A percentile compares a stretch with the other conserved stretches of the same genome.
Conservation (phyloP, 495 filamentous ascomycete species). For the Aspergillus leporis region DNA sequence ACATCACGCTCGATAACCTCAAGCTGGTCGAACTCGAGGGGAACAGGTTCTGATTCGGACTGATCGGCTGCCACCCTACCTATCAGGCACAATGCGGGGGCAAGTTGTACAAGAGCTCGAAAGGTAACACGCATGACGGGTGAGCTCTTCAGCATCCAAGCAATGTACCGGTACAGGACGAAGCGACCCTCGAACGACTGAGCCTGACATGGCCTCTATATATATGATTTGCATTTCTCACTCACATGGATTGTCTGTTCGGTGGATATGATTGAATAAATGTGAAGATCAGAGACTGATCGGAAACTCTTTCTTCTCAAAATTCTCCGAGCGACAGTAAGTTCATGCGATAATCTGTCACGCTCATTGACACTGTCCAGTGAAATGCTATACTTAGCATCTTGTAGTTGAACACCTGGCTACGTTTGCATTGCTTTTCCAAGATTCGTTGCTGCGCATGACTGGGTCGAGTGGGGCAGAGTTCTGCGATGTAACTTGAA, state of each 20-base stretch:
- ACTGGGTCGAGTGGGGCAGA: not conserved
- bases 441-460: not conserved
- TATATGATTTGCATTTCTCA: not conserved
- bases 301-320: not conserved
- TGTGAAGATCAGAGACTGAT: not conserved
- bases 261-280: not conserved
- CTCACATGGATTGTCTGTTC: not conserved
- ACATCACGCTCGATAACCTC: slow-evolving; percentile 31
- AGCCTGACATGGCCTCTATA: not conserved
- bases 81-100: not conserved
- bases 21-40: not conserved
- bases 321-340: not conserved
- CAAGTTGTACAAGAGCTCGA: not conserved
- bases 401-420: not conserved
- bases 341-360: not conserved
- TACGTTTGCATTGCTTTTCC: not conserved
- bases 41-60: not conserved
- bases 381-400: not conserved
- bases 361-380: not conserved
- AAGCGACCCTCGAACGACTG: not conserved
- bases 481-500: not conserved
- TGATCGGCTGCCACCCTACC: not conserved
- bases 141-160: not conserved
- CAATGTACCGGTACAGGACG: not conserved
- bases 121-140: not conserved